Evolutionary conservation across 495 filamentous ascomycete genomes (phyloP).

Genomic region (Bathelium albidoporum): DNA sequence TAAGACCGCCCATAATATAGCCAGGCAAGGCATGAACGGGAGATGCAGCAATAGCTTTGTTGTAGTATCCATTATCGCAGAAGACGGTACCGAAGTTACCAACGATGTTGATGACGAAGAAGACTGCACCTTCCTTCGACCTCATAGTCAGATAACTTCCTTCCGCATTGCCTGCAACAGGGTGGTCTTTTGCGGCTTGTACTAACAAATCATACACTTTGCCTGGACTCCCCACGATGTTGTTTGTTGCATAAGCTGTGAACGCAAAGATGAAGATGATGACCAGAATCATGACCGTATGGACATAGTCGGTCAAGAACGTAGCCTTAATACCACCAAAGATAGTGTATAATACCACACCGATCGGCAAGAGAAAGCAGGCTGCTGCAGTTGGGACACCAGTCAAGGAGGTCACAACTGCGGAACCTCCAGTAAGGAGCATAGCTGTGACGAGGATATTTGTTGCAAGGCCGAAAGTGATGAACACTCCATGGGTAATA

Average conservation of each 20-base stretch:
- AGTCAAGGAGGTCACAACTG: conserved; percentile 73
- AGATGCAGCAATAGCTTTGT: conserved; percentile 89
- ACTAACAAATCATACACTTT: conserved; percentile 74
- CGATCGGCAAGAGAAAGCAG: conserved; percentile 81
- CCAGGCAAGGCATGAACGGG: conserved; percentile 85
- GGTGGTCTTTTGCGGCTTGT: conserved; percentile 57
- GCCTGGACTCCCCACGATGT: conserved; percentile 65
- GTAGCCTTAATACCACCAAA: conserved; percentile 71
- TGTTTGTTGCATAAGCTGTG: conserved; percentile 69
- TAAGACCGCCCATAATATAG: conserved; percentile 81
- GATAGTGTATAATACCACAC: conserved; percentile 58
- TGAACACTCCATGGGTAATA: conserved; percentile 33
- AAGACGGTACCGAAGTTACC: conserved; percentile 26
- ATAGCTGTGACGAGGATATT: conserved; percentile 65
- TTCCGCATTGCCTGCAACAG: conserved; percentile 73
- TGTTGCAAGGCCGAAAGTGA: conserved; percentile 41
- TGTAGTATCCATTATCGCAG: conserved; percentile 55
- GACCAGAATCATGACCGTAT: conserved; percentile 78
- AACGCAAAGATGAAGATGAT: conserved; percentile 89
- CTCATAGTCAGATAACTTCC: conserved; percentile 89
- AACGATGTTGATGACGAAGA: conserved; percentile 78
- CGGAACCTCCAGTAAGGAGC: conserved; percentile 83
- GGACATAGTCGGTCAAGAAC: conserved; percentile 70
- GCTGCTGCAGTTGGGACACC: conserved; percentile 81
- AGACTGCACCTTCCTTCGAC: conserved; percentile 77